Conservation (phyloP, 345 rosid species). For the Citrus unshiu region DNA sequence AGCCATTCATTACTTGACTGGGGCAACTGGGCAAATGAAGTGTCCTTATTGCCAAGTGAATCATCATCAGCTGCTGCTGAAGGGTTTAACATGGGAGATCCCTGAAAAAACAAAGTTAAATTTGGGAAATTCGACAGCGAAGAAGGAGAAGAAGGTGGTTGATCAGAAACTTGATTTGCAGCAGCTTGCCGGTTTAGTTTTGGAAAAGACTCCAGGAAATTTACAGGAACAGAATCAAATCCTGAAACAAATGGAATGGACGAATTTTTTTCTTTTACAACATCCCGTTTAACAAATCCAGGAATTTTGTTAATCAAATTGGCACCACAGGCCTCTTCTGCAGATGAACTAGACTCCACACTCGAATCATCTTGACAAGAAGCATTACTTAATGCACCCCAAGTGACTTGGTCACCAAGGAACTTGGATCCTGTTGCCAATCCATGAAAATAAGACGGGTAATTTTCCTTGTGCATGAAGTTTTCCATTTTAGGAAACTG, state of each 20-base stretch:
- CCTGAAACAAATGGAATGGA: conserved; percentile 21
- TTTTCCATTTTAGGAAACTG: conserved; percentile 54
- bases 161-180: not conserved
- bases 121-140: conserved; percentile 42
- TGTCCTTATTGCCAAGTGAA: conserved; percentile 14
- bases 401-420: conserved; percentile 32
- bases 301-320: conserved; percentile 21
- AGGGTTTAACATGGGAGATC: conserved; percentile 25
- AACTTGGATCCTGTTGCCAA: conserved; percentile 22
- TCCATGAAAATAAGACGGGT: conserved; percentile 35
- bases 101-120: conserved; percentile 55
- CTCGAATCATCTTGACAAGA: conserved; percentile 18
- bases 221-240: conserved; percentile 29
- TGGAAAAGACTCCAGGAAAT: conserved; percentile 44
- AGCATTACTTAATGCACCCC: conserved; percentile 19
- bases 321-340: conserved; percentile 25
- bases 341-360: conserved; percentile 26
- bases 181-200: conserved; percentile 22
- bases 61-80: not conserved
- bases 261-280: conserved; percentile 7
- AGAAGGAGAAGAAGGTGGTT: conserved; percentile 28
- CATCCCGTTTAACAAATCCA: conserved; percentile 28
- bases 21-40: conserved; percentile 12
- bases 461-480: conserved; percentile 40
- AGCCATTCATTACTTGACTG: conserved; percentile 40